Evolutionary conservation across 768 basidiomycete species (phyloP), one percentile per base, ranked within the genome.

Genomic region (Hirschioporus abietinus): DNA sequence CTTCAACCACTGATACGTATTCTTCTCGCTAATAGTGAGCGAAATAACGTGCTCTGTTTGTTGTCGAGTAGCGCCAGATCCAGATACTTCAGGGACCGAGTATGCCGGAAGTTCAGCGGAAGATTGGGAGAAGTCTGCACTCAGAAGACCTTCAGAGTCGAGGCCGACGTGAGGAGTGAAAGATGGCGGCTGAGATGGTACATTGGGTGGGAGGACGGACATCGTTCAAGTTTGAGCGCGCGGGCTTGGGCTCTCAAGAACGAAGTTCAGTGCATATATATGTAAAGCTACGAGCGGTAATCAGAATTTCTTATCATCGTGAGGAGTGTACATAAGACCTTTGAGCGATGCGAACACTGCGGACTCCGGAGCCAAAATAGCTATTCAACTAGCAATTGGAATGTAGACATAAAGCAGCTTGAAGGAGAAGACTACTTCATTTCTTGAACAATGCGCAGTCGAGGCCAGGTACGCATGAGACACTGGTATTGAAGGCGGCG

Each of bases 11-110:
- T 52, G 15, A 52, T 52, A 15, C 59, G 82, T 76, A 61, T 75
- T 75, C 34, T 79, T 80, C 35, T 72, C 83, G 74, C 67, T 74
- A 64, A 78, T 79, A 64, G 83, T 80, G 7, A 88, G 77, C 8
- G 78, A 76, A 60, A 76, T 78, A 18, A 70, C 74, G 66, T 83
- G 81, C 63, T 82, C 79, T n/a, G 42, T 52, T 20, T 52, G 42
- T 52, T 52, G 42, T 5, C 42, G 42, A 52, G 42, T 52, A 15
- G 15, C 42, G 42, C 42, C 12, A 15, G 42, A 52, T 12, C 15
- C 12, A 20, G 42, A 20, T 52, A 20, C 42, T 20, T 52, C 42
- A 52, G 20, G 42, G 12, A 10, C 1, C 20, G 42, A 52, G 42
- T 52, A 52, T 1, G 42, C 12, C 20, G 42, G 42, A 20, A 52